Base-by-base conservation (phyloP, 495 filamentous ascomycete species). In the Delitschia confertaspora region DNA sequence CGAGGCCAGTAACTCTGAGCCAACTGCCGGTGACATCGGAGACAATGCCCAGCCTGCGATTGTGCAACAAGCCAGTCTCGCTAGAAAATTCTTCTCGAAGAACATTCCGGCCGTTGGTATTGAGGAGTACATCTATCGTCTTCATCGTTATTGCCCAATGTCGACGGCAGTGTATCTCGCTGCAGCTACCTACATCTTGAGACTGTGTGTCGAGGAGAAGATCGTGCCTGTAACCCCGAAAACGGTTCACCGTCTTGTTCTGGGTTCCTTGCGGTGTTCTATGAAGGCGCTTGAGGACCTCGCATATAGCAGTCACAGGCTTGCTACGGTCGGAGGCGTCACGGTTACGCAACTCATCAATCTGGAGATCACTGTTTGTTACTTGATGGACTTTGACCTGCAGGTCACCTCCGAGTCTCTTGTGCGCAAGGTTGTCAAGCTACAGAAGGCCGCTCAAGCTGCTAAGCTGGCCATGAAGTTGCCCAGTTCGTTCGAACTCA, bases 151-250 rank as follows among this genome's bases (percentile, higher is more conserved):
- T 60, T 98, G 91, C 51, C 89, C 93, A 16, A 83, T 95, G 77
- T 93, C 87, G n/a, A 89, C 91, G 2, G 88, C 79, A 11, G 93
- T 95, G 23, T 94, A 91, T 54, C 78, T 98, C n/a, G 87, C 91
- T 2, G 79, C 91, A 1, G 85, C 85, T 33, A 65, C 81, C n/a
- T 96, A 96, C 60, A 87, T 95, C 38, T 80, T 86, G 55, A 73
- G 76, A 36, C 73, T 96, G 29, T 50, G 78, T 0, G 72, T 88
- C 7, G 65, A 78, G 24, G 86, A 95, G 51, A 73, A 73, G 37
- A 75, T 91, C 11, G 64, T 67, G 3, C 72, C 75, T 2, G 75
- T 95, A 16, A 93, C 85, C 5, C 71, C 72, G 42, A 74, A 83
- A 27, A 98, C 94, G 36, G 79, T 83, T 41, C 91, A 98, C 60